phyloP scores from a whole-genome alignment of 2,329 filamentous ascomycete genomes.

The Diaporthe aspalathi region DNA sequence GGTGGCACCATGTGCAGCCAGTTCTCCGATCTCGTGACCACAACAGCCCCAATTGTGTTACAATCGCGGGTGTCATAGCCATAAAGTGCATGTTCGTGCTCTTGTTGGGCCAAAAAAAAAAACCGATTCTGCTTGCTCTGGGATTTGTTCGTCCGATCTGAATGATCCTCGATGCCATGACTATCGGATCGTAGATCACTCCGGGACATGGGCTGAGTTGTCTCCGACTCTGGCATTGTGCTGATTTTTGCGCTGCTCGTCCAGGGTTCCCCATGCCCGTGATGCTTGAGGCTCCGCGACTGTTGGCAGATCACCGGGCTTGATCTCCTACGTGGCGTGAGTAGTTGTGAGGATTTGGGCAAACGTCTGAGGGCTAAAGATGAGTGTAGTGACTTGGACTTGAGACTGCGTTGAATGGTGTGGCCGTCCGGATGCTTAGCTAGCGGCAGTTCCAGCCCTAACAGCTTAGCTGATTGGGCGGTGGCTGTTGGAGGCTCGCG shows the following conservation, averaged over 20 bases:
- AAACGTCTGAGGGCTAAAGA: not conserved
- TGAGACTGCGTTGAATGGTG: not conserved
- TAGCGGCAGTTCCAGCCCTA: slow-evolving; percentile 15
- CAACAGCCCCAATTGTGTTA: not conserved
- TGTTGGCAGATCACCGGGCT: not conserved
- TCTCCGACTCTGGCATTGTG: not conserved
- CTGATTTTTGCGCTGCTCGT: not conserved
- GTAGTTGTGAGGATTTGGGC: not conserved
- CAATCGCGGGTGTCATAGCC: not conserved
- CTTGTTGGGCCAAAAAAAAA: not conserved
- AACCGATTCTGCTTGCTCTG: not conserved
- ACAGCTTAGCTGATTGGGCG: not conserved
- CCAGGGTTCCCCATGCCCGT: not conserved
- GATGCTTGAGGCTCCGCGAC: not conserved
- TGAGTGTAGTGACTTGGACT: not conserved
- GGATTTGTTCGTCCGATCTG: slow-evolving; percentile 27
- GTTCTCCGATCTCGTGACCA: not conserved
- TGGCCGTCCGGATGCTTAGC: slow-evolving; percentile 12
- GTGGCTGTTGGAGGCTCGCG: slow-evolving; percentile 5
- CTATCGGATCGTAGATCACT: slow-evolving; percentile 9
- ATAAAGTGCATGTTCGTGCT: not conserved
- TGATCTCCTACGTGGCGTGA: not conserved
- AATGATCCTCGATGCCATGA: slow-evolving; percentile 12
- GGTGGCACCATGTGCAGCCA: not conserved
- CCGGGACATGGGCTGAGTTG: not conserved